Percentiles rank a stretch among this genome's conserved stretches.
Evolutionary conservation across 495 filamentous ascomycete genomes (phyloP).

Genomic region (Aspergillus wentii): DNA sequence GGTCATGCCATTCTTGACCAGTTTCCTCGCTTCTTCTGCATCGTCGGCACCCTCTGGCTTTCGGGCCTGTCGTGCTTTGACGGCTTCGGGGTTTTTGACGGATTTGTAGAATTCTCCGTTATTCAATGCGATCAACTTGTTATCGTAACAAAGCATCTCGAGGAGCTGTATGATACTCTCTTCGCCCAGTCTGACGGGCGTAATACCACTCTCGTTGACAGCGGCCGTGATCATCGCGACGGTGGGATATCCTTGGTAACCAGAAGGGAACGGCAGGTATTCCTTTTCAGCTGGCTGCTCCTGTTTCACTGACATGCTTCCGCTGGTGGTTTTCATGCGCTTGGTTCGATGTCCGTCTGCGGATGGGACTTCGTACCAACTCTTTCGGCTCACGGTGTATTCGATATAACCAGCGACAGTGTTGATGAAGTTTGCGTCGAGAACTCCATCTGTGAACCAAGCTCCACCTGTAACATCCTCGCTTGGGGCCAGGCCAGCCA

Average conservation of each 20-base stretch:
- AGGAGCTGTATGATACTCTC: slow-evolving; percentile 76
- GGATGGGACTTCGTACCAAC: slow-evolving; percentile 53
- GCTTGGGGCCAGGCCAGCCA: slow-evolving; percentile 63
- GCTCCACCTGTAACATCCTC: slow-evolving; percentile 88
- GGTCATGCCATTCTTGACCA: slow-evolving; percentile 64
- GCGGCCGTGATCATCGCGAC: slow-evolving; percentile 63
- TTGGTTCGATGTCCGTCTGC: slow-evolving; percentile 26
- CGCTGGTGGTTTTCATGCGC: slow-evolving; percentile 39
- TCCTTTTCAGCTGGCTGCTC: slow-evolving; percentile 27
- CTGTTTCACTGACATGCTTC: slow-evolving; percentile 26
- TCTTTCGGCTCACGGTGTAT: slow-evolving; percentile 62
- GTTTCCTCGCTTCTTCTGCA: slow-evolving; percentile 11
- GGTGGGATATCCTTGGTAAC: slow-evolving; percentile 71
- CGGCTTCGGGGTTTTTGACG: slow-evolving; percentile 32
- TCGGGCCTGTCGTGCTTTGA: slow-evolving; percentile 36
- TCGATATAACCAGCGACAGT: slow-evolving; percentile 63
- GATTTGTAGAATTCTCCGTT: slow-evolving; percentile 49
- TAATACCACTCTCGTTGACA: slow-evolving; percentile 61
- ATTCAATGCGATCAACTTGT: slow-evolving; percentile 49
- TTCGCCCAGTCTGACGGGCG: slow-evolving; percentile 58
- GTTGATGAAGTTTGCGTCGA: slow-evolving; percentile 83
- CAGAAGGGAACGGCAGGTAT: slow-evolving; percentile 61
- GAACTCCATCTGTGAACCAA: slow-evolving; percentile 84
- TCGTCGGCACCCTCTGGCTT: slow-evolving; percentile 25
- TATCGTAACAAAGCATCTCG: slow-evolving; percentile 82